Evolutionary conservation across 2,329 filamentous ascomycete genomes (phyloP).

Genomic region (Nothophaeocryptopus gaeumannii): DNA sequence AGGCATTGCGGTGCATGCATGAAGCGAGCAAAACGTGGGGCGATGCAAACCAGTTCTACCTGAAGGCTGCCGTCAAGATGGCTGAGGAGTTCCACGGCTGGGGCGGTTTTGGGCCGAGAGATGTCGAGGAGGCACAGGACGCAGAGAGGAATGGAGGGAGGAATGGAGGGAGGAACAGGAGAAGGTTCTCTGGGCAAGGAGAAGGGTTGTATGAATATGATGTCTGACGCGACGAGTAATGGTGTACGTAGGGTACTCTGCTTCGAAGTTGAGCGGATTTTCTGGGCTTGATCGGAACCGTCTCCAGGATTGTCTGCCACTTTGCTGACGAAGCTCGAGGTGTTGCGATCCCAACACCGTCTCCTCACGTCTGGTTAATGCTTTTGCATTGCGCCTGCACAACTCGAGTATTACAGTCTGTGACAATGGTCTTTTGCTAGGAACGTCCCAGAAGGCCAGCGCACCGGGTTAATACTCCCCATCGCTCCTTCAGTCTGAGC

Average conservation of each 20-base stretch:
- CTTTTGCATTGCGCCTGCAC: too few species aligned
- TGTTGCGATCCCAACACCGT: too few species aligned
- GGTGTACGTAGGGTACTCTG: neutral
- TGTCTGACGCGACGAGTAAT: constrained; percentile 7
- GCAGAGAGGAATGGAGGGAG: constrained; percentile 3
- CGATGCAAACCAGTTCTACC: constrained; percentile 63
- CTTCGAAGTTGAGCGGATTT: too few species aligned
- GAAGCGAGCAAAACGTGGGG: constrained; percentile 74
- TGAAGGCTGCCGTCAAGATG: constrained; percentile 68
- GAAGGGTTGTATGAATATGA: constrained; percentile 15
- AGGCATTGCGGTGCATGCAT: constrained; percentile 71
- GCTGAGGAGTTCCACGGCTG: constrained; percentile 71
- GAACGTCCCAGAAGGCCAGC: too few species aligned
- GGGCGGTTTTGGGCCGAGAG: constrained; percentile 48
- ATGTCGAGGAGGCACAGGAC: constrained; percentile 19
- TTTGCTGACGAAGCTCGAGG: too few species aligned
- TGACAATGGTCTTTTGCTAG: too few species aligned
- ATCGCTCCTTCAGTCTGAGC: too few species aligned
- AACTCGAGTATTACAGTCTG: too few species aligned
- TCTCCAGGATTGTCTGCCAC: too few species aligned
- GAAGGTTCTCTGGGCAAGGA: constrained; percentile 9
- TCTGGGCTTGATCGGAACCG: too few species aligned
- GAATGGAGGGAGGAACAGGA: constrained; percentile 1
- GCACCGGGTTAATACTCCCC: too few species aligned
- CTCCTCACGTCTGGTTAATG: too few species aligned